phyloP scores from a whole-genome alignment of 768 basidiomycete species.

The Amanita phalloides region DNA sequence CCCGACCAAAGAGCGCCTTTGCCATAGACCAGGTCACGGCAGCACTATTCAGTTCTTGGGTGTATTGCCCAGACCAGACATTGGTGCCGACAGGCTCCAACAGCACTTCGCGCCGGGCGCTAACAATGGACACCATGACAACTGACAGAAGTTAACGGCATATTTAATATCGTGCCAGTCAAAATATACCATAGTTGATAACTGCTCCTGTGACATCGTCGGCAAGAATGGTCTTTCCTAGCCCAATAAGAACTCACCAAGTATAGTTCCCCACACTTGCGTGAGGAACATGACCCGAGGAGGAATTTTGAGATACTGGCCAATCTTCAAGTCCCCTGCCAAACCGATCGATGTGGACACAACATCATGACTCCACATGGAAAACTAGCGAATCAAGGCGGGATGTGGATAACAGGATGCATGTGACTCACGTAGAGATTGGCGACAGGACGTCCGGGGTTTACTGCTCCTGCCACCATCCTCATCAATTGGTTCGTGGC shows the following conservation, averaged over 20 bases:
- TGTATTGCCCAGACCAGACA: constrained; percentile 46
- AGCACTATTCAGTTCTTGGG: constrained; percentile 43
- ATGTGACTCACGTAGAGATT: constrained; percentile 48
- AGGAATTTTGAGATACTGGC: constrained; percentile 60
- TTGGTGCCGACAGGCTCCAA: constrained; percentile 44
- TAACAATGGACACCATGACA: constrained; percentile 48
- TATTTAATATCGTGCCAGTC: not conserved
- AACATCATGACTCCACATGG: constrained; percentile 60
- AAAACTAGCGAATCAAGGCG: constrained; percentile 29
- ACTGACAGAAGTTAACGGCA: constrained; percentile 18
- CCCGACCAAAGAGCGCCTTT: constrained; percentile 41
- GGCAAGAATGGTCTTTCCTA: too few species aligned
- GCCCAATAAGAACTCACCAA: constrained; percentile 22
- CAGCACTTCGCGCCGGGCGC: constrained; percentile 42
- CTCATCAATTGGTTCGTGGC: constrained; percentile 54
- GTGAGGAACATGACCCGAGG: constrained; percentile 56
- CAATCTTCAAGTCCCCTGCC: constrained; percentile 59
- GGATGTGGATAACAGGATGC: not conserved
- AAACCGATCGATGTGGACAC: constrained; percentile 41
- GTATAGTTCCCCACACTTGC: constrained; percentile 55
- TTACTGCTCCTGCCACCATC: constrained; percentile 51
- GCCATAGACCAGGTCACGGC: constrained; percentile 59
- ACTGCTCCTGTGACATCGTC: constrained; percentile 19
- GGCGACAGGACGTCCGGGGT: constrained; percentile 55
- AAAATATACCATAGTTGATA: constrained; percentile 24